Evolutionary conservation across 805 yeast genomes (phyloP).

Genomic region (Zygosaccharomyces kombuchaensis): DNA sequence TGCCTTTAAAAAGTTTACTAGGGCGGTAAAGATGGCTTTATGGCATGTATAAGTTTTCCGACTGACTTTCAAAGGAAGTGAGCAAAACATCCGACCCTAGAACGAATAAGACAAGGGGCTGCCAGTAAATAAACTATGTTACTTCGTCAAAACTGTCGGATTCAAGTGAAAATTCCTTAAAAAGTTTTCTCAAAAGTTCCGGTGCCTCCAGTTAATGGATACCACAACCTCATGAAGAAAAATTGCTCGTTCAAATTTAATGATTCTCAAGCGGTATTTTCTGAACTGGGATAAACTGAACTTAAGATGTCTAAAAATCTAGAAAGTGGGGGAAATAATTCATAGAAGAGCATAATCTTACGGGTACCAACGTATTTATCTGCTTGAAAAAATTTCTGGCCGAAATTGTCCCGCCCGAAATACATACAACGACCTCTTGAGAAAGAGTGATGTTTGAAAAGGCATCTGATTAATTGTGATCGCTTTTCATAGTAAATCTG

Average conservation of each 20-base stretch:
- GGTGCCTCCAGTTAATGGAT: neutral
- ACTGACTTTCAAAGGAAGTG: neutral
- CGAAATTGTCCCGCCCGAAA: neutral
- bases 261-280: neutral
- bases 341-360: neutral
- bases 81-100: neutral
- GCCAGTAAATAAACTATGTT: neutral
- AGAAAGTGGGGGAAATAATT: neutral
- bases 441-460: neutral
- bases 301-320: neutral
- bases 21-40: neutral
- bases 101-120: neutral
- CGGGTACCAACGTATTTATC: neutral
- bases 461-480: neutral
- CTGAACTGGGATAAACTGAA: neutral
- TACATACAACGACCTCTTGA: neutral
- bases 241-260: neutral
- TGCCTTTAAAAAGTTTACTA: neutral
- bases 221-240: neutral
- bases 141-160: neutral
- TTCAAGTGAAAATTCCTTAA: neutral
- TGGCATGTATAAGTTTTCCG: neutral
- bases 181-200: neutral
- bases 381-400: neutral
- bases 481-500: neutral